These are phyloP conservation scores for Teratosphaeriaceae sp. DNA, from an alignment of 2,329 filamentous ascomycete species.

Conservation along the genomic window DNA sequence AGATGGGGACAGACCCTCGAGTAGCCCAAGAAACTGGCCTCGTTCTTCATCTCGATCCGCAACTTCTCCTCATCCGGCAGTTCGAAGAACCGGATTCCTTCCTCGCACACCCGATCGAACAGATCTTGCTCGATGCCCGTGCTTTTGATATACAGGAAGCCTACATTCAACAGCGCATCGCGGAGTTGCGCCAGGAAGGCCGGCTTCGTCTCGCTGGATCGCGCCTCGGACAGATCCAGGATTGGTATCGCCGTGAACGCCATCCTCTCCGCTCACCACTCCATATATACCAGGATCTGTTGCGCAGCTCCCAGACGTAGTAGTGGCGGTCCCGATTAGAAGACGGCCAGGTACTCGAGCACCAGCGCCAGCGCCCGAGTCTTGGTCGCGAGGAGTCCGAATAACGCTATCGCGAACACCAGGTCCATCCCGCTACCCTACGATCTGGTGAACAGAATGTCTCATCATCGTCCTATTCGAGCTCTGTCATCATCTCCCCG, in stretches of 20 bases:
- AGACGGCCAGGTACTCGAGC: conserved; percentile 8
- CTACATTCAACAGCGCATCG: conserved; percentile 74
- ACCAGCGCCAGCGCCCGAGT: conserved; percentile 11
- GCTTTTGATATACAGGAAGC: conserved; percentile 80
- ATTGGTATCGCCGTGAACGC: conserved; percentile 68
- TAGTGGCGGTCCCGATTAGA: neutral
- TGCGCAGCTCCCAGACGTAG: too few relatives aligned
- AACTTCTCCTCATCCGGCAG: conserved; percentile 71
- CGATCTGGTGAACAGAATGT: too few relatives aligned
- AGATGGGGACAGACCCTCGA: conserved; percentile 30
- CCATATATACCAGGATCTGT: too few relatives aligned
- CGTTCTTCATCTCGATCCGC: conserved; percentile 45
- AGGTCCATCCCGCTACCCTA: too few relatives aligned
- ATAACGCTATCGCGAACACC: conserved; percentile 10
- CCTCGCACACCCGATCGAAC: conserved; percentile 56
- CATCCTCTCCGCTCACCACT: conserved; percentile 9
- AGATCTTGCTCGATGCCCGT: conserved; percentile 63
- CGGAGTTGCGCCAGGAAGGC: conserved; percentile 65
- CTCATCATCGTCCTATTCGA: too few relatives aligned
- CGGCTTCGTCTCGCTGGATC: conserved; percentile 59
- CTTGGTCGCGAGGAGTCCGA: conserved; percentile 15
- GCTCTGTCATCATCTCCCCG: too few relatives aligned
- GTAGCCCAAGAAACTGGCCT: conserved; percentile 38
- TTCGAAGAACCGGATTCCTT: conserved; percentile 70
- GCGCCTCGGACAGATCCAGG: conserved; percentile 64